Percentiles rank a stretch among this genome's conserved stretches.
These are phyloP conservation scores for Fusarium nygamai DNA, from an alignment of 2,329 filamentous ascomycete genomes.

Conservation along the genomic window DNA sequence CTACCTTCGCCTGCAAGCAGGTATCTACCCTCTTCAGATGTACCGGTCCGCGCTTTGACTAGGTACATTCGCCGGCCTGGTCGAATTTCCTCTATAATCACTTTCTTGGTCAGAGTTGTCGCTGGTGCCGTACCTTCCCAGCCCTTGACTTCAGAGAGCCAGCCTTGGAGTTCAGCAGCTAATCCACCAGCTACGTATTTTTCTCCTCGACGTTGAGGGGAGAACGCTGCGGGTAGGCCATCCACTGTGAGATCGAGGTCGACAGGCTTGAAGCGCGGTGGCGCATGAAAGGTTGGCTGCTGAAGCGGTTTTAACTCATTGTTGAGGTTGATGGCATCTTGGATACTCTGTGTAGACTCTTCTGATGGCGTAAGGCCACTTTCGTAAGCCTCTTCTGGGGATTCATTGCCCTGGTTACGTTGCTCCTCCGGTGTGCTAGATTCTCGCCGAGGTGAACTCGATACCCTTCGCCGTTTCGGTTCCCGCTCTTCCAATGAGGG, in stretches of 20 bases:
- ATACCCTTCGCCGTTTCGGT: slow-evolving; percentile 44
- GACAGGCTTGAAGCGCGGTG: slow-evolving; percentile 53
- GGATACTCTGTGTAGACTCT: slow-evolving; percentile 22
- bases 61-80: slow-evolving; percentile 51
- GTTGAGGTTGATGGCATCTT: slow-evolving; percentile 14
- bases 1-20: slow-evolving; percentile 52
- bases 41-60: slow-evolving; percentile 30
- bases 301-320: slow-evolving; percentile 35
- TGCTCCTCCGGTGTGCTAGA: slow-evolving; percentile 10
- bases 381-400: background rate
- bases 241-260: slow-evolving; percentile 38
- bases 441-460: slow-evolving; percentile 40
- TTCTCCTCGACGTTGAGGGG: slow-evolving; percentile 50
- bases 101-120: slow-evolving; percentile 27
- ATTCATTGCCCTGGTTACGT: background rate
- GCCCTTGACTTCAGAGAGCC: slow-evolving; percentile 54
- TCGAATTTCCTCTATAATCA: slow-evolving; percentile 46
- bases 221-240: slow-evolving; percentile 46
- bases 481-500: slow-evolving; percentile 32
- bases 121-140: slow-evolving; percentile 41
- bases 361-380: slow-evolving; percentile 10
- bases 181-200: slow-evolving; percentile 51
- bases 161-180: slow-evolving; percentile 53
- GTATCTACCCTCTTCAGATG: slow-evolving; percentile 33
- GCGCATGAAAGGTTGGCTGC: slow-evolving; percentile 52